Conservation (phyloP, 495 filamentous ascomycete genomes). For the Hypoxylon cercidicola region DNA sequence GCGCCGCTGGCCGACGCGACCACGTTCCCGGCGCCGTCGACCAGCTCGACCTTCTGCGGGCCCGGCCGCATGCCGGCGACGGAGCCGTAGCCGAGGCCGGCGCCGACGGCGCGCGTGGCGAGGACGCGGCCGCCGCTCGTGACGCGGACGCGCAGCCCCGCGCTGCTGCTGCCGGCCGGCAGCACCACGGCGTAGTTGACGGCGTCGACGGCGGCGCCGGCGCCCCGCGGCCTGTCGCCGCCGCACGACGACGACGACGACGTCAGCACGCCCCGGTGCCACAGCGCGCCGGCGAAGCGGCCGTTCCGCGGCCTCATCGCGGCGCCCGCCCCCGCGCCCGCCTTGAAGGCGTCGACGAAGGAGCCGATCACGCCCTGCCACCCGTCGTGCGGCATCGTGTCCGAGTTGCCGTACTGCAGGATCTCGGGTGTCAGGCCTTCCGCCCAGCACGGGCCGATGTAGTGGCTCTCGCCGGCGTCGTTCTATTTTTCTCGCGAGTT, state of each 20-base stretch:
- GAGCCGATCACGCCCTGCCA: constrained; percentile 41
- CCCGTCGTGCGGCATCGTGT: constrained; percentile 30
- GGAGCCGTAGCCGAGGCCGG: constrained; percentile 21
- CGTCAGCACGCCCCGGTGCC: constrained; percentile 20
- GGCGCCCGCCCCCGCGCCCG: constrained; percentile 6
- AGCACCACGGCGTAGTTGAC: constrained; percentile 33
- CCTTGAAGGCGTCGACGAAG: constrained; percentile 39
- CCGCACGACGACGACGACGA: too few species aligned
- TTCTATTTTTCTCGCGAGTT: constrained; percentile 38
- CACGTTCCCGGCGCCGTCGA: constrained; percentile 14
- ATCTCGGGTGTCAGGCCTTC: constrained; percentile 42
- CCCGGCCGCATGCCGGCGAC: constrained; percentile 18
- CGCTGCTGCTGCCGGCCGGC: background rate
- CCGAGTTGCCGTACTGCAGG: constrained; percentile 44
- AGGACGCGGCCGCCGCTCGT: constrained; percentile 26
- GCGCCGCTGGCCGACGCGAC: constrained; percentile 12
- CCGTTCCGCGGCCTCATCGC: constrained; percentile 16
- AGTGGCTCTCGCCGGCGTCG: constrained; percentile 59
- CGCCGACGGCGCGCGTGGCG: constrained; percentile 11
- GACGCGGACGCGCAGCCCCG: constrained; percentile 11
- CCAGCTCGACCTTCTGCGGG: constrained; percentile 30
- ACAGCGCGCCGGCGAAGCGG: constrained; percentile 20
- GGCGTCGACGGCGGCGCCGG: constrained; percentile 26
- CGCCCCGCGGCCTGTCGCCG: constrained; percentile 17
- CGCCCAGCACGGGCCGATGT: constrained; percentile 57